Evolutionary conservation across 2,329 filamentous ascomycete genomes (phyloP).

Genomic region (Cadophora sp.): DNA sequence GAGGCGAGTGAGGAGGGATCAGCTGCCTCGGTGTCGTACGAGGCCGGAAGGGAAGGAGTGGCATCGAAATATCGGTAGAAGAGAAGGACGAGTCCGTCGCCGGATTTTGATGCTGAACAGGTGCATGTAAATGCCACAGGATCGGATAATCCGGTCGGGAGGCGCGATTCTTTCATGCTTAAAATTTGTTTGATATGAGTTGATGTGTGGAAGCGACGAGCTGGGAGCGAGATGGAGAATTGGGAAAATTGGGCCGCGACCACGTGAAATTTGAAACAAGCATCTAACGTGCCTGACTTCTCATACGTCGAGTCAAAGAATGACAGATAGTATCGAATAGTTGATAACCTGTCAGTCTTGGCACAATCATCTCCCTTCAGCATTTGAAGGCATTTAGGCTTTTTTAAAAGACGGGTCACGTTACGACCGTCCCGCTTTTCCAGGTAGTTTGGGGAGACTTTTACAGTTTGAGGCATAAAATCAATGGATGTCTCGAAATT

Average conservation of each 20-base stretch:
- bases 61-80: slow-evolving; percentile 45
- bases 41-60: slow-evolving; percentile 33
- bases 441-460: too few species aligned
- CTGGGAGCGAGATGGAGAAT: not conserved
- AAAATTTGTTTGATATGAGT: not conserved
- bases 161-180: slow-evolving; percentile 26
- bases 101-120: slow-evolving; percentile 32
- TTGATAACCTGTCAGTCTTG: too few species aligned
- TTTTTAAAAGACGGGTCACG: too few species aligned
- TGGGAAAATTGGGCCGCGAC: not conserved
- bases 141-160: slow-evolving; percentile 39
- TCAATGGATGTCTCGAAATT: too few species aligned
- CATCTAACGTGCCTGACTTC: too few species aligned
- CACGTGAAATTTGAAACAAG: too few species aligned
- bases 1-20: slow-evolving; percentile 27
- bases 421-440: too few species aligned
- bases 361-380: too few species aligned
- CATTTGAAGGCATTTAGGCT: too few species aligned
- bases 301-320: too few species aligned
- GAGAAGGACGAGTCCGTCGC: slow-evolving; percentile 40
- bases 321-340: too few species aligned
- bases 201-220: not conserved
- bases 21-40: slow-evolving; percentile 14
- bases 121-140: slow-evolving; percentile 43
- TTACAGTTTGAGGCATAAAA: too few species aligned